Percentiles rank a stretch among this genome's conserved stretches.
phyloP scores from a whole-genome alignment of 805 yeast species.

The Candida golubevii region DNA sequence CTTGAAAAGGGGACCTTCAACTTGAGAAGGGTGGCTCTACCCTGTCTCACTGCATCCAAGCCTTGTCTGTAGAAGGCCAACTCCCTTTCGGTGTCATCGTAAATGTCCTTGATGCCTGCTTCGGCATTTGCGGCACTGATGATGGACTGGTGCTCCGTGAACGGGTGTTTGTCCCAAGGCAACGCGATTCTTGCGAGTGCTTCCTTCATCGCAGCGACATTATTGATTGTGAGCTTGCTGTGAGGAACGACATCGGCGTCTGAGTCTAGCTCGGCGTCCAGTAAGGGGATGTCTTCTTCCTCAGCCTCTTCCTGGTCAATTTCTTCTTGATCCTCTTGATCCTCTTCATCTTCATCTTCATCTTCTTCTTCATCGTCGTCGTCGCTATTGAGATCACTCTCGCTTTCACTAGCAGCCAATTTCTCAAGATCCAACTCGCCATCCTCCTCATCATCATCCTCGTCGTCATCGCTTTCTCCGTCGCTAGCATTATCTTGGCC shows the following conservation, averaged over 20 bases:
- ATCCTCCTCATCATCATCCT: constrained; percentile 40
- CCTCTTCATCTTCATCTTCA: constrained; percentile 24
- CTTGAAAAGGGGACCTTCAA: constrained; percentile 84
- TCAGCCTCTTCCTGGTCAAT: constrained; percentile 52
- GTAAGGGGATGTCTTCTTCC: constrained; percentile 78
- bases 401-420: constrained; percentile 49
- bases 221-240: constrained; percentile 85
- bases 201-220: constrained; percentile 74
- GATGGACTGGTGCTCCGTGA: constrained; percentile 79
- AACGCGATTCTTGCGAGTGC: constrained; percentile 62
- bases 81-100: constrained; percentile 95
- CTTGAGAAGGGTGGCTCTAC: constrained; percentile 59
- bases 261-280: constrained; percentile 88
- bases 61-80: constrained; percentile 94
- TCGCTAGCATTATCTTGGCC: constrained; percentile 38
- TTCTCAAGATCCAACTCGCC: constrained; percentile 44
- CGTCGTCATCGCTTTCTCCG: constrained; percentile 39
- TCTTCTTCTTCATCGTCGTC: constrained; percentile 29
- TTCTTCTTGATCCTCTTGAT: constrained; percentile 42
- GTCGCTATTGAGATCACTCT: constrained; percentile 15
- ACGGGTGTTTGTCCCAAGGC: constrained; percentile 62
- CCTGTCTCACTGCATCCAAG: constrained; percentile 72
- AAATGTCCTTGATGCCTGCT: constrained; percentile 72
- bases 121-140: constrained; percentile 59
- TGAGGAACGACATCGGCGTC: constrained; percentile 94